Conservation (phyloP, 2,329 filamentous ascomycete genomes). For the Aspergillus proliferans region DNA sequence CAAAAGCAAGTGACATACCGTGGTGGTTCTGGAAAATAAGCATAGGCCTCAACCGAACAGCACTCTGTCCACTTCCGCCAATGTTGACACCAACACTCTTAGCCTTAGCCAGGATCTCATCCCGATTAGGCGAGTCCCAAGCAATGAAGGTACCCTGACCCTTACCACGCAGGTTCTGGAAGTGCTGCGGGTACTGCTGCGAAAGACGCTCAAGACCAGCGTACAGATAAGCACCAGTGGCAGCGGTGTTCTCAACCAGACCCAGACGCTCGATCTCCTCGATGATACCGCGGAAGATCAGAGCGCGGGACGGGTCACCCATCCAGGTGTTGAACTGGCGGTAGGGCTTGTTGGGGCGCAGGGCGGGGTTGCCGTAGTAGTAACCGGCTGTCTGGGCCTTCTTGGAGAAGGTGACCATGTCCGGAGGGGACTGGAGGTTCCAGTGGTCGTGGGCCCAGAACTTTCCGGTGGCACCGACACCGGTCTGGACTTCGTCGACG, state of each 20-base stretch:
- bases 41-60: conserved; percentile 81
- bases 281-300: conserved; percentile 82
- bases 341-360: conserved; percentile 88
- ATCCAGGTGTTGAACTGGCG: conserved; percentile 98
- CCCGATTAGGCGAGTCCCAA: conserved; percentile 75
- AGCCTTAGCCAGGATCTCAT: conserved; percentile 70
- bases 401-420: conserved; percentile 94
- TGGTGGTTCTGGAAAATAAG: conserved; percentile 88
- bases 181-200: conserved; percentile 65
- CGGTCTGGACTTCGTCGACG: conserved; percentile 91
- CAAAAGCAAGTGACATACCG: conserved; percentile 40
- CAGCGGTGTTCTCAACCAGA: conserved; percentile 73
- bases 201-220: conserved; percentile 61
- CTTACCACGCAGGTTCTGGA: conserved; percentile 79
- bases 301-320: conserved; percentile 78
- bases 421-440: conserved; percentile 70
- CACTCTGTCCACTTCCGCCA: conserved; percentile 68
- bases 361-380: conserved; percentile 74
- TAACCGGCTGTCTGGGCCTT: conserved; percentile 92
- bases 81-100: conserved; percentile 82
- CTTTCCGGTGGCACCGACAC: conserved; percentile 83
- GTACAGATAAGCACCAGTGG: conserved; percentile 73
- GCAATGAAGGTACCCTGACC: conserved; percentile 88
- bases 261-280: conserved; percentile 69
- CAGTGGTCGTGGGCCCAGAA: conserved; percentile 98